Evolutionary conservation across 2,329 filamentous ascomycete species (phyloP), one percentile per base, ranked within the genome.

Genomic region (Exophiala lecanii-corni): DNA sequence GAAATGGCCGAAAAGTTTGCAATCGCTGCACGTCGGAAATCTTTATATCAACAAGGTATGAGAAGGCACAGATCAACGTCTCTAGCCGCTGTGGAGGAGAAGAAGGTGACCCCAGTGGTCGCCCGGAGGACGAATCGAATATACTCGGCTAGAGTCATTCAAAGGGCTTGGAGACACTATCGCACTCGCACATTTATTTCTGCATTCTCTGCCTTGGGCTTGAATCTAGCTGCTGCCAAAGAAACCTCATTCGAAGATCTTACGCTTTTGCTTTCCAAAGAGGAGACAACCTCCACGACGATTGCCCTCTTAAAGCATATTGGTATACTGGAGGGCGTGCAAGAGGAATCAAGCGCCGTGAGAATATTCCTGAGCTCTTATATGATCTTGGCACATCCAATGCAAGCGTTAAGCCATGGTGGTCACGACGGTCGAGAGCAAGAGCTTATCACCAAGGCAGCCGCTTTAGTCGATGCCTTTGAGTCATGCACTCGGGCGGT

Each of bases 1-100:
- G 79, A 82, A 56, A 79, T 82, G 75, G 74, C 78, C 32, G 78
- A 82, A 65, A 78, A 78, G 54, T 72, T 79, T 49, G 79, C 78
- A 7, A 79, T 82, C 49, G 78, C 76, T 2, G 78, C 82, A 56
- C 75, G 70, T 57, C 68, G 79, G 50, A 67, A 79, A 35, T 60
- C 63, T 4, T 57, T 69, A 26, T 71, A 72, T 49, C 69, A 71
- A 54, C 67, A 70, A 53, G 68, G 58, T 34, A 60, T 66, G 42
- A 69, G 75, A 38, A 68, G 76, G 41, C 67, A 70, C 18, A 67
- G 75, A 43, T 75, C 73, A 12, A 66, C 68, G 42, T 77, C 73
- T 48, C 60, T 74, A 55, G 69, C 75, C 12, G 58, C 59, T 21
- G 57, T 62, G 1, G 66, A 69, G 43, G 67, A 69, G 41, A 68